A percentile compares a stretch with the other conserved stretches of the same genome.
These are phyloP conservation scores for Mycena haematopus DNA, from an alignment of 768 basidiomycete genomes.

Conservation along the genomic window DNA sequence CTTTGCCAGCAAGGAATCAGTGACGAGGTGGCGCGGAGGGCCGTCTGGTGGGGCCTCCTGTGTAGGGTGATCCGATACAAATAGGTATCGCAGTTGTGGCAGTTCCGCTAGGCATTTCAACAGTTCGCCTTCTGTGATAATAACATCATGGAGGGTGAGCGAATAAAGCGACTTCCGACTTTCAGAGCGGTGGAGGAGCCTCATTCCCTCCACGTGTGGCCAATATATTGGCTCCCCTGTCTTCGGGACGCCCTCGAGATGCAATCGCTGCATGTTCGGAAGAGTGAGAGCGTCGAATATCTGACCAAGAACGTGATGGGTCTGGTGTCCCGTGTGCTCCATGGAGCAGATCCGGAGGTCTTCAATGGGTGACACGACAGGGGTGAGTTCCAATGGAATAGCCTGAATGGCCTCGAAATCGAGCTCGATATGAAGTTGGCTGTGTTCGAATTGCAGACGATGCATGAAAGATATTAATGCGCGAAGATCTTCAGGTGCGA, in stretches of 20 bases:
- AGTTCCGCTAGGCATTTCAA: not conserved
- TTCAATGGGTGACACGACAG: not conserved
- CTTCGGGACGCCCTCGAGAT: not conserved
- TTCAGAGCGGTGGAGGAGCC: not conserved
- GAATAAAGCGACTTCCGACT: not conserved
- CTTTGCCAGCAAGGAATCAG: not conserved
- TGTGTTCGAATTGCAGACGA: not conserved
- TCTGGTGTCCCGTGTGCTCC: not conserved
- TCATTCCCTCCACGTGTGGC: not conserved
- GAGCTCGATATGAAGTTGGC: not conserved
- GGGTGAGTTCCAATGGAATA: not conserved
- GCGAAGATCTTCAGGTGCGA: not conserved
- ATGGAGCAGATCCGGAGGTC: not conserved
- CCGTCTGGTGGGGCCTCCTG: not conserved
- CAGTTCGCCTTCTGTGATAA: not conserved
- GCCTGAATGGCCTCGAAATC: not conserved
- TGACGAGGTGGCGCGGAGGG: slow-evolving; percentile 6
- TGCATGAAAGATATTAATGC: not conserved
- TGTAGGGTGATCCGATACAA: slow-evolving; percentile 1
- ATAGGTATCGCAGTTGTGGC: not conserved
- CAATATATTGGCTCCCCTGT: not conserved
- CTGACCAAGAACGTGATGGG: not conserved
- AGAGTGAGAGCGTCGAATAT: slow-evolving; percentile 8
- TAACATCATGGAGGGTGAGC: not conserved
- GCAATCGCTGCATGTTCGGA: not conserved